A percentile compares a stretch with the other conserved stretches of the same genome.
phyloP scores from a whole-genome alignment of 495 filamentous ascomycete genomes.

The Penicillium soppii region DNA sequence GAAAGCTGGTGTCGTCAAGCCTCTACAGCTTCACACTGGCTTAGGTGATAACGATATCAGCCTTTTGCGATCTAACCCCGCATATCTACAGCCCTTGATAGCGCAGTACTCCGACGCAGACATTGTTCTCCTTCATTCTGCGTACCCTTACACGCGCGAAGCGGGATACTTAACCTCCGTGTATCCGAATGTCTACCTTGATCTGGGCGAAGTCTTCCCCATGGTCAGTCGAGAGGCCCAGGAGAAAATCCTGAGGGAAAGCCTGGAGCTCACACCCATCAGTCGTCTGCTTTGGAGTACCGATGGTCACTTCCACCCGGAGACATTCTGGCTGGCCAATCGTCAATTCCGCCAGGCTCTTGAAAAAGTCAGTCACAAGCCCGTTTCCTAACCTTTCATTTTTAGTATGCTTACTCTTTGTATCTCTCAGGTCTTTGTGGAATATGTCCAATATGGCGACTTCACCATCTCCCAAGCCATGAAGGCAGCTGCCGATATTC shows the following conservation, averaged over 20 bases:
- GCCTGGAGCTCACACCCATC: slow-evolving; percentile 72
- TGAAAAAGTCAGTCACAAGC: slow-evolving; percentile 48
- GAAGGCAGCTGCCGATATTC: slow-evolving; percentile 55
- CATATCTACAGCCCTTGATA: slow-evolving; percentile 75
- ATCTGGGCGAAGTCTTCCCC: slow-evolving; percentile 85
- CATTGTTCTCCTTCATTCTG: slow-evolving; percentile 79
- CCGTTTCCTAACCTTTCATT: not conserved
- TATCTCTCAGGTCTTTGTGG: slow-evolving; percentile 52
- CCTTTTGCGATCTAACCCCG: slow-evolving; percentile 68
- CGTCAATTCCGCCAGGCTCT: slow-evolving; percentile 75
- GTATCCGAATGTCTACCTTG: slow-evolving; percentile 81
- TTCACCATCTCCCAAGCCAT: slow-evolving; percentile 58
- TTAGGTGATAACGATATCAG: slow-evolving; percentile 82
- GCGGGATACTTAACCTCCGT: slow-evolving; percentile 78
- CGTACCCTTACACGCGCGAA: slow-evolving; percentile 83
- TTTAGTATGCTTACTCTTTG: slow-evolving; percentile 2
- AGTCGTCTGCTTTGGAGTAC: slow-evolving; percentile 84
- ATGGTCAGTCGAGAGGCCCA: slow-evolving; percentile 79
- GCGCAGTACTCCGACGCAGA: slow-evolving; percentile 63
- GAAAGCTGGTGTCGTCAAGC: slow-evolving; percentile 51
- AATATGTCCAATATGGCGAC: slow-evolving; percentile 60
- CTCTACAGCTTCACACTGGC: slow-evolving; percentile 85
- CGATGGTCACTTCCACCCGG: slow-evolving; percentile 80
- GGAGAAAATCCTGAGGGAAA: slow-evolving; percentile 67
- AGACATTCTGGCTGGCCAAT: slow-evolving; percentile 78